Evolutionary conservation across 176 grass and related monocot genomes (phyloP), one percentile per base, ranked within the genome.

Genomic region (Phyllostachys edulis): DNA sequence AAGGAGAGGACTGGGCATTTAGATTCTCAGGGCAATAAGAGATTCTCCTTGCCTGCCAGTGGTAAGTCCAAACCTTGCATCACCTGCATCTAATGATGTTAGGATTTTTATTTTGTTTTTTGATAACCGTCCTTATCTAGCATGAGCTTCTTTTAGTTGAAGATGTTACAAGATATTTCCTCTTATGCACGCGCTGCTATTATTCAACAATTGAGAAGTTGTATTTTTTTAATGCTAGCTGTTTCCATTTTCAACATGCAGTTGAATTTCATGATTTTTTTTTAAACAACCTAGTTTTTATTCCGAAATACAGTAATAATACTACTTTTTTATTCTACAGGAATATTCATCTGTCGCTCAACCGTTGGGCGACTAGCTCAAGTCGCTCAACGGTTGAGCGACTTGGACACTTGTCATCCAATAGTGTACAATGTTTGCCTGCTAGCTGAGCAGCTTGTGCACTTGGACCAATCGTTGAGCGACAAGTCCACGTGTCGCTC

Each of bases 31-130:
- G 87, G 63, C 67, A 85, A 91, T 7, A 97, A 85, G 79, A 90
- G 93, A 85, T 89, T 90, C 67, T 94, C 96, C 73, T 73, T 95
- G 34, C 91, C 96, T 51, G 74, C 26, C 40, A 88, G 32, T 62
- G 87, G 91, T 94, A 81, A 73, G 88, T 80, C n/a, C 42, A 44
- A 44, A 44, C 42, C 39, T 66, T 37, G 40, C 44, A 83, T 29
- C 24, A n/a, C 57, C 38, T 51, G 16, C 51, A 77, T 86, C 65
- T 60, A 67, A 39, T 61, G 34, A 60, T 76, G n/a, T 45, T 27
- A 57, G 1, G 2, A 21, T 34, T 83, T 20, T 45, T 9, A 16
- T 54, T 9, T 77, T 37, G 1, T 85, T 39, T 21, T 70, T 21
- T 0, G 1, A 26, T 63, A 2, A 29, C 14, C 49, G 34, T 5